phyloP scores from a whole-genome alignment of 2,329 filamentous ascomycete genomes.

The Trichophyton verrucosum region DNA sequence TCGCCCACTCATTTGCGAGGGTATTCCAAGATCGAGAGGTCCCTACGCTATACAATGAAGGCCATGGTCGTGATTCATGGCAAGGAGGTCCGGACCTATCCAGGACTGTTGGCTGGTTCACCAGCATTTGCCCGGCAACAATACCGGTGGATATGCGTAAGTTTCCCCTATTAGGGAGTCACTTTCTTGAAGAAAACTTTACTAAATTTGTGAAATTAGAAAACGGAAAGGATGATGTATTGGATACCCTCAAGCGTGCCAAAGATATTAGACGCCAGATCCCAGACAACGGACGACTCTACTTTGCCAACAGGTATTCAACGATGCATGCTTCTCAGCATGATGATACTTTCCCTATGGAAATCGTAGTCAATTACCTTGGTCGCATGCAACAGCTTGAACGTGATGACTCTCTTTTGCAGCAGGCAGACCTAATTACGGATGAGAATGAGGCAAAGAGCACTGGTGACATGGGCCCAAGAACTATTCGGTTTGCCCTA shows the following conservation, averaged over 20 bases:
- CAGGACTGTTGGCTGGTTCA: slow-evolving; percentile 41
- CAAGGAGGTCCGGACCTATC: slow-evolving; percentile 34
- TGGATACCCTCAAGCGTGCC: slow-evolving; percentile 25
- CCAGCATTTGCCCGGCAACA: slow-evolving; percentile 36
- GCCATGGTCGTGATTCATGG: slow-evolving; percentile 38
- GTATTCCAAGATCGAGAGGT: slow-evolving; percentile 32
- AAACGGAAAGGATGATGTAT: slow-evolving; percentile 14
- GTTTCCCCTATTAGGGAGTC: not conserved
- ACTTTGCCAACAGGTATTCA: slow-evolving; percentile 25
- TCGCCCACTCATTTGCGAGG: slow-evolving; percentile 33
- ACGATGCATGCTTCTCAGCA: slow-evolving; percentile 18
- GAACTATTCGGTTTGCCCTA: slow-evolving; percentile 35
- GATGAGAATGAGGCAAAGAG: slow-evolving; percentile 21
- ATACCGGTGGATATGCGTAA: slow-evolving; percentile 16
- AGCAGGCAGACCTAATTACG: slow-evolving; percentile 26
- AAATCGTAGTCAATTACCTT: slow-evolving; percentile 32
- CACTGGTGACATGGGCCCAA: slow-evolving; percentile 34
- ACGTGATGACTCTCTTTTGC: slow-evolving; percentile 32
- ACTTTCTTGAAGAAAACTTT: too few species aligned
- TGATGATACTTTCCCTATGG: slow-evolving; percentile 27
- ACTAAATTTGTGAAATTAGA: not conserved
- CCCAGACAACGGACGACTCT: slow-evolving; percentile 21
- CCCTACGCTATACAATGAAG: slow-evolving; percentile 39
- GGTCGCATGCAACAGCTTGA: slow-evolving; percentile 33
- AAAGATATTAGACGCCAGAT: slow-evolving; percentile 29